phyloP scores from a whole-genome alignment of 257 asterid species.

The Apocynum venetum region DNA sequence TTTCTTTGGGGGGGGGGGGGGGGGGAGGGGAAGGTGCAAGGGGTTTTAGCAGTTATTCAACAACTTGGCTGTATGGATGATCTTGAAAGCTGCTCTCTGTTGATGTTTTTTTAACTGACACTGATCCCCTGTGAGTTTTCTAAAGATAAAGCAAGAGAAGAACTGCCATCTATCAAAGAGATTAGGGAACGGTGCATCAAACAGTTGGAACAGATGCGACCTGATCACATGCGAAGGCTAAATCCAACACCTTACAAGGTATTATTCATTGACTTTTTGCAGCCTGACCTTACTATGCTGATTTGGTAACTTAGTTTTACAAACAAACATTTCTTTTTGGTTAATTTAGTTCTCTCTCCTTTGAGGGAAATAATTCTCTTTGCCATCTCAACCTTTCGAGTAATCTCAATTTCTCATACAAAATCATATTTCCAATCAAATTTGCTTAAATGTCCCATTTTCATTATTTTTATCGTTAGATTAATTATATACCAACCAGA shows the following conservation, averaged over 20 bases:
- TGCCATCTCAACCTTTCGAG: neutral
- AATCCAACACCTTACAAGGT: constrained; percentile 99
- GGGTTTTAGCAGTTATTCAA: neutral
- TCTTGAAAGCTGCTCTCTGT: neutral
- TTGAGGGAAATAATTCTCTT: neutral
- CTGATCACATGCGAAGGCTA: constrained; percentile 97
- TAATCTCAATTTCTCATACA: neutral
- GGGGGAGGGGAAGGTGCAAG: neutral
- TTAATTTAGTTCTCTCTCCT: neutral
- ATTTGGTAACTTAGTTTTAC: neutral
- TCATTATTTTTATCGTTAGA: neutral
- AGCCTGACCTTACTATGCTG: neutral
- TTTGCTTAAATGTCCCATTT: neutral
- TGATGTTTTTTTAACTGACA: constrained; percentile 3
- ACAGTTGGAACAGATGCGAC: constrained; percentile 79
- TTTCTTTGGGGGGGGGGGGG: no score
- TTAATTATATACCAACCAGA: neutral
- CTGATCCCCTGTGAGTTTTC: constrained; percentile 8
- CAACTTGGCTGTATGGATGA: neutral
- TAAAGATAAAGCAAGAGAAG: constrained; percentile 68
- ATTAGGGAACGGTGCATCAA: constrained; percentile 73
- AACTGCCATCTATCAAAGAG: constrained; percentile 45
- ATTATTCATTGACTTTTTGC: constrained; percentile 6
- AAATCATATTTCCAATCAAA: neutral
- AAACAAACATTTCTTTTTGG: neutral